A percentile compares a stretch with the other conserved stretches of the same genome.
Conservation (phyloP, 176 grass and related monocot genomes). For the Avena sativa region DNA sequence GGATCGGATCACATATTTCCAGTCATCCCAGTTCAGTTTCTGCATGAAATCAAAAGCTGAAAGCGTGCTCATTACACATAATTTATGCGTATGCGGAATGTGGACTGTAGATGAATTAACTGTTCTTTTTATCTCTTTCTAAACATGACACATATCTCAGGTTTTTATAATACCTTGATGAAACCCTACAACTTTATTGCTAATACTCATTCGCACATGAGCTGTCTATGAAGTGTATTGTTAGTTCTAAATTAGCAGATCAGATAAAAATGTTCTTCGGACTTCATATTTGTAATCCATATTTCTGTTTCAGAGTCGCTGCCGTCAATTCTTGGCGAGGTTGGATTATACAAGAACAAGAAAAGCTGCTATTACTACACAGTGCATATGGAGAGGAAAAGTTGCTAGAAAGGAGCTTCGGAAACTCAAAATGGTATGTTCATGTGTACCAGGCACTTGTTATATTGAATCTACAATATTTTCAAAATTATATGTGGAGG, state of each 20-base stretch:
- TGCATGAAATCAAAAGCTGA: conserved; percentile 25
- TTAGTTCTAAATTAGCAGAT: background rate
- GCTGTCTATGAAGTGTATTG: conserved; percentile 8
- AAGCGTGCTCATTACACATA: background rate
- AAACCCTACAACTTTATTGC: conserved; percentile 7
- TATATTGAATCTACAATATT: conserved; percentile 32
- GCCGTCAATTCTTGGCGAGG: conserved; percentile 76
- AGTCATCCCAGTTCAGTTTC: conserved; percentile 8
- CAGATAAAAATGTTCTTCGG: conserved; percentile 31
- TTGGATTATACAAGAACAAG: conserved; percentile 83
- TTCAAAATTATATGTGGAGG: conserved; percentile 15
- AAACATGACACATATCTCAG: background rate
- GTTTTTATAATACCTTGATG: conserved; percentile 15
- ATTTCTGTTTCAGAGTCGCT: conserved; percentile 74
- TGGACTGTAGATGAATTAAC: conserved; percentile 17
- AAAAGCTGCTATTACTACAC: conserved; percentile 89
- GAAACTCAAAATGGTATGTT: conserved; percentile 88
- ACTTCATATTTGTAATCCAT: conserved; percentile 24
- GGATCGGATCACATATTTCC: background rate
- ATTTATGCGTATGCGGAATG: background rate
- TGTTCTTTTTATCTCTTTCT: conserved; percentile 25
- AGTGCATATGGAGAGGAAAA: conserved; percentile 97
- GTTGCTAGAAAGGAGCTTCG: conserved; percentile 91
- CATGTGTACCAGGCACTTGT: conserved; percentile 2
- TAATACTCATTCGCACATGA: background rate